Base-by-base conservation (phyloP, 495 filamentous ascomycete genomes). In the Trichoderma orchidacearum region DNA sequence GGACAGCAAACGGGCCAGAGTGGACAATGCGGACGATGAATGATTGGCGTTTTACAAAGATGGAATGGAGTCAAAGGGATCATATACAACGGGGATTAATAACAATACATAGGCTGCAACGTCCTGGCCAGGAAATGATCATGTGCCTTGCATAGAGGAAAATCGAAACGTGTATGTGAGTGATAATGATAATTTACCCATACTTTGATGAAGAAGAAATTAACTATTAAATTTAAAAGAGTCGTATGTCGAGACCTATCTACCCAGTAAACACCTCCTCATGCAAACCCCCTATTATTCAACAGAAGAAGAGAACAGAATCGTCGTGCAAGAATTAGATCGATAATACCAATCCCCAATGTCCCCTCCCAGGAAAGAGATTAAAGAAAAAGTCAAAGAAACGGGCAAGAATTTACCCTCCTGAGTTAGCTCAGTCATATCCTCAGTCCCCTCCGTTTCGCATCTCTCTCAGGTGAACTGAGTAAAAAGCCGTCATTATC, bases 401-500 rank as follows among this genome's bases (percentile, higher is more conserved):
- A 48, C n/a, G n/a, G n/a, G n/a, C n/a, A 23, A 27, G 32, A 61
- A 15, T 34, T 35, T 18, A 21, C 27, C n/a, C 7, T 17, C 4
- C 13, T 53, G 25, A 51, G 15, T 5, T 18, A 2, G 28, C 7
- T 21, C 30, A 5, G 3, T 55, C n/a, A 55, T 34, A 27, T 23
- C 18, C 31, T 35, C 31, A 32, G 12, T 0, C 31, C 30, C 17
- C 17, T 34, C n/a, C 30, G 23, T 23, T 35, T 55, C 29, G 53
- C 53, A 25, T 55, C 53, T n/a, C 53, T 27, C 3, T 55, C 53
- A 3, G 52, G 51, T 35, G 61, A 62, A 18, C 61, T 64, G 55
- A 63, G 69, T 62, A 76, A 53, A 56, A 75, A 76, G 12, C 73
- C 73, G 28, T 73, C 67, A 36, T 67, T 52, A 61, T 76, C 72